These are phyloP conservation scores for Coriolopsis trogii DNA, from an alignment of 1,284 basidiomycete genomes.

Conservation along the genomic window DNA sequence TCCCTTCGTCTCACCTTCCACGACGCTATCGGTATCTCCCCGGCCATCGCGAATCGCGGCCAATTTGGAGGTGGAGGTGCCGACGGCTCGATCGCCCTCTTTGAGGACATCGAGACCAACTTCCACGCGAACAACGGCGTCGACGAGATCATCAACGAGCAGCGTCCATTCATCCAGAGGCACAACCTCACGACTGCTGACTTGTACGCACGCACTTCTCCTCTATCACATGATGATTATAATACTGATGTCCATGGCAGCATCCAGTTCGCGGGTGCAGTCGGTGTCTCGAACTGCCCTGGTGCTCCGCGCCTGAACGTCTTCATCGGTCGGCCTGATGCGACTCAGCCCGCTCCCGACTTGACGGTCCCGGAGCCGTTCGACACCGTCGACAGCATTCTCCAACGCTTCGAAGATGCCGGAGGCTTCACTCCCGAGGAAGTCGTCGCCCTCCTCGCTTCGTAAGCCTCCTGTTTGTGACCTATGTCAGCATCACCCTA, in stretches of 20 bases:
- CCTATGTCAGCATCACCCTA: not conserved
- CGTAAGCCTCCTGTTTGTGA: conserved; percentile 5
- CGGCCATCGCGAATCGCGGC: conserved; percentile 20
- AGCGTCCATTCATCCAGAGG: conserved; percentile 8
- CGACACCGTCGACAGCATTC: conserved; percentile 41
- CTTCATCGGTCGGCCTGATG: conserved; percentile 34
- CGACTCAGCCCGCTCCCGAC: conserved; percentile 37
- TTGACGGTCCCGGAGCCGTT: conserved; percentile 42
- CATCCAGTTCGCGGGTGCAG: conserved; percentile 45
- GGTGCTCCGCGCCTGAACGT: conserved; percentile 44
- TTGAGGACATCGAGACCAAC: conserved; percentile 19
- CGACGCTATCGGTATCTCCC: conserved; percentile 33
- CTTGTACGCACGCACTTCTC: conserved; percentile 28
- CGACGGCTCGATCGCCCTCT: conserved; percentile 15
- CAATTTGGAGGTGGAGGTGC: conserved; percentile 18
- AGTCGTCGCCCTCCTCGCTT: conserved; percentile 44
- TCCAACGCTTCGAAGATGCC: conserved; percentile 43
- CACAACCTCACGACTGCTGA: conserved; percentile 42
- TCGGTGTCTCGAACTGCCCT: conserved; percentile 44
- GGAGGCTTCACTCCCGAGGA: conserved; percentile 37
- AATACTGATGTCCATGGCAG: not conserved
- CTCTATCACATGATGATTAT: too few relatives aligned
- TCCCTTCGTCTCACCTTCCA: conserved; percentile 37
- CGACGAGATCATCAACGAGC: conserved; percentile 20
- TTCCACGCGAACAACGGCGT: conserved; percentile 16